Percentiles rank a stretch among this genome's conserved stretches.
Evolutionary conservation across 2,329 filamentous ascomycete species (phyloP).

Genomic region (Acrocalymma vagum): DNA sequence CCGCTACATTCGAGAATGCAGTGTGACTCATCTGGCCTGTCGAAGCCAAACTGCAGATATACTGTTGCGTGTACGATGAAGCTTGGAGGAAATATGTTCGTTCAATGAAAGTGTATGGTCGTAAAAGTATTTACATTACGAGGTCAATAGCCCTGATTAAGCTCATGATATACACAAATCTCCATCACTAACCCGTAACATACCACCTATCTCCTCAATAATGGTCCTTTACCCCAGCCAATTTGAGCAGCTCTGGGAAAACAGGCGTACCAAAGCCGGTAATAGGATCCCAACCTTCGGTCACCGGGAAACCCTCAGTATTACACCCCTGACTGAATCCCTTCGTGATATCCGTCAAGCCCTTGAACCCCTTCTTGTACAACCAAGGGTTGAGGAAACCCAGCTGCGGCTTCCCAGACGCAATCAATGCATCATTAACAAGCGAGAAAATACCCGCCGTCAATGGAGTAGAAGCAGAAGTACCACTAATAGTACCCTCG

Average conservation of each 20-base stretch:
- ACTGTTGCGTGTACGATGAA: too few species aligned
- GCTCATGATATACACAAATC: too few species aligned
- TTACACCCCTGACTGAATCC: constrained; percentile 51
- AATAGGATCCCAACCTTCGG: constrained; percentile 47
- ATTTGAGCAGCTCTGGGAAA: constrained; percentile 38
- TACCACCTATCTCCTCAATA: too few species aligned
- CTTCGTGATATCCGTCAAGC: constrained; percentile 58
- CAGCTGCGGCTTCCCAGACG: constrained; percentile 57
- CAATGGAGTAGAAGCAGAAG: constrained; percentile 65
- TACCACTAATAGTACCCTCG: constrained; percentile 57
- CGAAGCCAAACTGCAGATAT: too few species aligned
- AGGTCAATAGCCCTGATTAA: too few species aligned
- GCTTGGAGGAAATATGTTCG: too few species aligned
- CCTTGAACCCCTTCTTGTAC: constrained; percentile 59
- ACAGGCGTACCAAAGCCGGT: constrained; percentile 46
- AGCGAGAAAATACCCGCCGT: constrained; percentile 67
- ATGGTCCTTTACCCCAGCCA: constrained; percentile 25
- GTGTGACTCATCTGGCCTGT: too few species aligned
- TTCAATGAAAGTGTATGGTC: too few species aligned
- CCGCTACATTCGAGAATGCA: too few species aligned
- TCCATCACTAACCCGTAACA: too few species aligned
- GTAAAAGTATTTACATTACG: too few species aligned
- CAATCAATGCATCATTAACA: constrained; percentile 68
- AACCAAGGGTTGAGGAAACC: constrained; percentile 71
- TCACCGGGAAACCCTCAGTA: constrained; percentile 44